Evolutionary conservation across 495 filamentous ascomycete genomes (phyloP), one percentile per base, ranked within the genome.

Genomic region (Hypoxylon fragiforme): DNA sequence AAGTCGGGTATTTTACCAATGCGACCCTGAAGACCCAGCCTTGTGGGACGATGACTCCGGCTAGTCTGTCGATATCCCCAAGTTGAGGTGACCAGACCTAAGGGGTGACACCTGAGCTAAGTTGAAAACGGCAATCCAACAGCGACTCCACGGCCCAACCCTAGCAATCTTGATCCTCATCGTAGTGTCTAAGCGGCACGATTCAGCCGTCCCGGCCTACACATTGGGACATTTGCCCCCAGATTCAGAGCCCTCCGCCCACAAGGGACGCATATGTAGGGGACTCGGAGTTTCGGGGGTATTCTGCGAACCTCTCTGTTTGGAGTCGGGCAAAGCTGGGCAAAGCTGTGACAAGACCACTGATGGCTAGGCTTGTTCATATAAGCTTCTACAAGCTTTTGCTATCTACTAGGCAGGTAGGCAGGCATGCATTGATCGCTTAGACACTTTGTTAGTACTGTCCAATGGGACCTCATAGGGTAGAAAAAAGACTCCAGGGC

Each of bases 91-190:
- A n/a, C n/a, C n/a, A n/a, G n/a, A n/a, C n/a, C n/a, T n/a, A n/a
- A 50, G 57, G 47, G 55, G 57, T 47, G 57, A 61, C 57, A 46
- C 13, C 51, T 51, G 55, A 41, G 20, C 42, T 47, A 32, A 21
- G 45, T 61, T 41, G 34, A 61, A 55, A 55, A 34, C 46, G 57
- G 28, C 24, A 61, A 43, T 61, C 14, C 39, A 38, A 35, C 30
- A 9, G 42, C 37, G 48, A 44, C 51, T 51, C 42, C 18, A 12
- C 26, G 41, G 45, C 32, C 32, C 12, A 41, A 18, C 38, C 41
- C 34, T 48, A 14, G 44, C 22, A 39, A 38, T 39, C 38, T 38
- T 47, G 38, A 15, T 34, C 7, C 14, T 9, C 45, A 6, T 43
- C 9, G 34, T 22, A 12, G 14, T 42, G 40, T 6, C 50, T 21